Conservation (phyloP, 2,329 filamentous ascomycete genomes). For the Kalmusia sp. region DNA sequence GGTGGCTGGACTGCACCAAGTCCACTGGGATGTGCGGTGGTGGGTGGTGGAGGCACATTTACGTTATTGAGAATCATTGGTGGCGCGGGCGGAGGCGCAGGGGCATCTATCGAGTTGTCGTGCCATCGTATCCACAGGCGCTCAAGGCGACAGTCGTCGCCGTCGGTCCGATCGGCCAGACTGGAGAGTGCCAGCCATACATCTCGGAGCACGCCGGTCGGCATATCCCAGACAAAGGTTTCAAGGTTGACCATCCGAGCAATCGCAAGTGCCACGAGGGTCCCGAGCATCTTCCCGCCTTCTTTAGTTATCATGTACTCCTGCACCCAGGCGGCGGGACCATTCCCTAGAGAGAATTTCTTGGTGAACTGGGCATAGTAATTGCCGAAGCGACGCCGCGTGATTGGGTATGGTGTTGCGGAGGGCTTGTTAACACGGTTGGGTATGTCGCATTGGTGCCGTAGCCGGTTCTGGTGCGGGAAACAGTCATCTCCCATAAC, state of each 20-base stretch:
- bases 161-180: conserved; percentile 66
- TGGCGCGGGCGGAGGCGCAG: conserved; percentile 43
- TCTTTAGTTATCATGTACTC: conserved; percentile 85
- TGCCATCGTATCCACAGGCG: conserved; percentile 85
- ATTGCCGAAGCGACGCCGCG: conserved; percentile 66
- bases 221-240: conserved; percentile 88
- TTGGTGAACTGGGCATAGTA: conserved; percentile 80
- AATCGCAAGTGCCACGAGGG: conserved; percentile 78
- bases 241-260: conserved; percentile 83
- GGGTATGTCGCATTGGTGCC: conserved; percentile 16
- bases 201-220: conserved; percentile 80
- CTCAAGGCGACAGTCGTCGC: conserved; percentile 71
- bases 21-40: conserved; percentile 44
- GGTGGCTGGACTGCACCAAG: conserved; percentile 40
- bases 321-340: conserved; percentile 77
- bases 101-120: conserved; percentile 66
- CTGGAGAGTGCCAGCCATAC: conserved; percentile 82
- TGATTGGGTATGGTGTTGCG: conserved; percentile 42
- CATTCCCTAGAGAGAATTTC: conserved; percentile 86
- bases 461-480: conserved; percentile 49
- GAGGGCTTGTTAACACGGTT: conserved; percentile 13
- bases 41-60: conserved; percentile 47
- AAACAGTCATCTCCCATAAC: conserved; percentile 75
- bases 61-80: conserved; percentile 47
- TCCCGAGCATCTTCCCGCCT: conserved; percentile 87